phyloP scores from a whole-genome alignment of 352 stramenopile genomes.

The Phytopythium mirpurense region DNA sequence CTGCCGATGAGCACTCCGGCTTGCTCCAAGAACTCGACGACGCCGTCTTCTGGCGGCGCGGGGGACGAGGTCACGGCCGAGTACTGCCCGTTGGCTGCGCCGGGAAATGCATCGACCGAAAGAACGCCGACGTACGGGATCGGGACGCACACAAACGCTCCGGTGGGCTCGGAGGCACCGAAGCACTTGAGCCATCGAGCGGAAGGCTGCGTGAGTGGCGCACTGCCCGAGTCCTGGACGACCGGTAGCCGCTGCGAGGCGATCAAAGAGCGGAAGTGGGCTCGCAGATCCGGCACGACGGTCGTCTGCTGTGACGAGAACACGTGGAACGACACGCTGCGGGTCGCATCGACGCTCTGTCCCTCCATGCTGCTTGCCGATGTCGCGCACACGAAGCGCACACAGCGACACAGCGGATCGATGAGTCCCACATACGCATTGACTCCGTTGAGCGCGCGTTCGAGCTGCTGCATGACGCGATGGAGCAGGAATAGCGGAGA shows the following conservation, averaged over 20 bases:
- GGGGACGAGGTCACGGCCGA: slow-evolving; percentile 7
- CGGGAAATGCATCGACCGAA: slow-evolving; percentile 57
- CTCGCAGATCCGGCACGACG: slow-evolving; percentile 44
- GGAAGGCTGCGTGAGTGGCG: neutral
- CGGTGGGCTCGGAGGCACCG: slow-evolving; percentile 6
- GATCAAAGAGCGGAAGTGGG: slow-evolving; percentile 8
- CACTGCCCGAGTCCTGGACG: neutral
- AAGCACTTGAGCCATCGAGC: slow-evolving; percentile 27
- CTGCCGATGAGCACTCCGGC: slow-evolving; percentile 46
- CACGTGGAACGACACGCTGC: slow-evolving; percentile 44
- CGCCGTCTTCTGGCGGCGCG: slow-evolving; percentile 45
- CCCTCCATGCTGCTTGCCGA: slow-evolving; percentile 43
- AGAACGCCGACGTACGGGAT: slow-evolving; percentile 70
- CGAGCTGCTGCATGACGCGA: slow-evolving; percentile 45
- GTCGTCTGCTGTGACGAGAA: slow-evolving; percentile 44
- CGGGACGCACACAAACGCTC: slow-evolving; percentile 58
- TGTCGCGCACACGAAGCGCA: slow-evolving; percentile 51
- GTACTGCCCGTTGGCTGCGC: slow-evolving; percentile 47
- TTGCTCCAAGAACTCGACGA: slow-evolving; percentile 42
- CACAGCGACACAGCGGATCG: slow-evolving; percentile 37
- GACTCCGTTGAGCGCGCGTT: slow-evolving; percentile 48
- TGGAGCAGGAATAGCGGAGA: slow-evolving; percentile 33
- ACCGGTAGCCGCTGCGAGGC: neutral
- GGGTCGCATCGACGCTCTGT: slow-evolving; percentile 25
- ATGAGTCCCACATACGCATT: slow-evolving; percentile 62